Conservation (phyloP, 805 yeast species). For the Komagataella pastoris region DNA sequence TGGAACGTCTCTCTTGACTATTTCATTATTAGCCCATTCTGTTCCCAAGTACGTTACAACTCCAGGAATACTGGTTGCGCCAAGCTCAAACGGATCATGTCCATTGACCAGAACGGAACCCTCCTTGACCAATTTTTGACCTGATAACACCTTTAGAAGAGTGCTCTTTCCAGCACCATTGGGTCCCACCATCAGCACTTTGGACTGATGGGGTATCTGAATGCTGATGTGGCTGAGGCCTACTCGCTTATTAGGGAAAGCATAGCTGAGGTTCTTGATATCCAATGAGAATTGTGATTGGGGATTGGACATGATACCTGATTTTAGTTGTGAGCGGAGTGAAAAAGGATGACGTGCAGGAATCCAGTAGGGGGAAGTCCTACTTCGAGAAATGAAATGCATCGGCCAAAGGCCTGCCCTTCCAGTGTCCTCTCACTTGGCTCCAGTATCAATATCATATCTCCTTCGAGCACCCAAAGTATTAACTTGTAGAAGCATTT, state of each 20-base stretch:
- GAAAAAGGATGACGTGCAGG: not conserved
- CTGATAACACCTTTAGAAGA: slow-evolving; percentile 70
- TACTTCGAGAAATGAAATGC: not conserved
- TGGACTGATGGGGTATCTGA: slow-evolving; percentile 52
- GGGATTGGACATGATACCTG: not conserved
- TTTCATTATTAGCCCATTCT: slow-evolving; percentile 91
- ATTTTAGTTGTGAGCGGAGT: not conserved
- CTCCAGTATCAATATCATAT: too few species aligned
- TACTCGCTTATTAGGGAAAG: slow-evolving; percentile 44
- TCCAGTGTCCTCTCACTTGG: not conserved
- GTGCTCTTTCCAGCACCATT: slow-evolving; percentile 98
- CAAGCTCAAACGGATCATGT: slow-evolving; percentile 59
- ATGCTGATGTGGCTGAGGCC: slow-evolving; percentile 59
- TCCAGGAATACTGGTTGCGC: slow-evolving; percentile 6
- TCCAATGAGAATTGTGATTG: slow-evolving; percentile 28
- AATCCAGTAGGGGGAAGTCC: not conserved
- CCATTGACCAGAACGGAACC: slow-evolving; percentile 72
- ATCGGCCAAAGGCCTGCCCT: not conserved
- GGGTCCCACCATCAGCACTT: slow-evolving; percentile 79
- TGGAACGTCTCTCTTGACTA: slow-evolving; percentile 84
- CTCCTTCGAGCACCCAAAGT: not conserved
- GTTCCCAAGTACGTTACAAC: slow-evolving; percentile 74
- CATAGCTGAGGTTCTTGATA: slow-evolving; percentile 53
- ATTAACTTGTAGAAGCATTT: not conserved
- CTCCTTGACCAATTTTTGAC: slow-evolving; percentile 70